Conservation (phyloP, 2,329 filamentous ascomycete species). For the Fusarium austroafricanum region DNA sequence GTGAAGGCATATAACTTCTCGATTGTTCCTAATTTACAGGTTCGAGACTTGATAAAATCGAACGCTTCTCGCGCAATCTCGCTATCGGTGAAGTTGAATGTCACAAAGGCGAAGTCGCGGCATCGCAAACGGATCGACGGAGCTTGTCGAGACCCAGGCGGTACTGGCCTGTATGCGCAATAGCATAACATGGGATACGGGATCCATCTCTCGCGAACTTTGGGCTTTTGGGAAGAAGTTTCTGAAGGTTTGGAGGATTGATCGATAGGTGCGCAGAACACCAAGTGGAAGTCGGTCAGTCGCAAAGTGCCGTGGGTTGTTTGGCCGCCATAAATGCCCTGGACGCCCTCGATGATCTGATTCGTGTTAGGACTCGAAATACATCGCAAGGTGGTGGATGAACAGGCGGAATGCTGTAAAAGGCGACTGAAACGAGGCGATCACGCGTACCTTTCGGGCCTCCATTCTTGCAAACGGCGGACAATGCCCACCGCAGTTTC, state of each 20-base stretch:
- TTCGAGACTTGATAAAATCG: slow-evolving; percentile 83
- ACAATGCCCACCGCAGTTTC: slow-evolving; percentile 9
- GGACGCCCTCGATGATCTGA: slow-evolving; percentile 67
- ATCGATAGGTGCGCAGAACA: slow-evolving; percentile 61
- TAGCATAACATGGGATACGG: slow-evolving; percentile 91
- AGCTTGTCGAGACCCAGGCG: slow-evolving; percentile 73
- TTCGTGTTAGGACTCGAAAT: slow-evolving; percentile 32
- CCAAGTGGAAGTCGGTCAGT: slow-evolving; percentile 71
- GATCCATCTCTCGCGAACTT: slow-evolving; percentile 82
- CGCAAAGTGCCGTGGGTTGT: slow-evolving; percentile 68
- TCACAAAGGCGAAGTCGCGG: slow-evolving; percentile 93
- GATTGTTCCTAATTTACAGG: slow-evolving; percentile 83
- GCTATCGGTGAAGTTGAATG: slow-evolving; percentile 85
- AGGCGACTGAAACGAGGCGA: slow-evolving; percentile 7
- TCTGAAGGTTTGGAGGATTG: slow-evolving; percentile 42
- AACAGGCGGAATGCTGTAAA: background rate
- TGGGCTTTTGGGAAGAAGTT: slow-evolving; percentile 45
- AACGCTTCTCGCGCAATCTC: slow-evolving; percentile 84
- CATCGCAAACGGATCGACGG: slow-evolving; percentile 89
- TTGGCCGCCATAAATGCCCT: slow-evolving; percentile 69
- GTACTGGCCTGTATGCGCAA: slow-evolving; percentile 81
- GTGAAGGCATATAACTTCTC: slow-evolving; percentile 93
- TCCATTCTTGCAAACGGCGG: slow-evolving; percentile 50
- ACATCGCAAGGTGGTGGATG: background rate
- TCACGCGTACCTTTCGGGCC: slow-evolving; percentile 54